Base-by-base conservation (phyloP, 768 basidiomycete species). In the Plicaturopsis crispa region DNA sequence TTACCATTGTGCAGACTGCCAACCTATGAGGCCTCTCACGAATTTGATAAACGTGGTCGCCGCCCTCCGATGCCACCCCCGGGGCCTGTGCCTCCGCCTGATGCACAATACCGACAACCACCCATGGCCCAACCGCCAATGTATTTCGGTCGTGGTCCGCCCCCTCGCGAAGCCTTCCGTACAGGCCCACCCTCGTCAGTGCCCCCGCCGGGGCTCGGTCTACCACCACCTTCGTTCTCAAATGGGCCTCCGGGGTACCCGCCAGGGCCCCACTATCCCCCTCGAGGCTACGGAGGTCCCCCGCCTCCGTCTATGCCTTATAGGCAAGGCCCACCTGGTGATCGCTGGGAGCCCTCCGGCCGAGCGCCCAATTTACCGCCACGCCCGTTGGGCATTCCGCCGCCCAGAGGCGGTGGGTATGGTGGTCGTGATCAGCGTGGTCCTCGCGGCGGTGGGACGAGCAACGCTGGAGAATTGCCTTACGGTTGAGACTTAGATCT, bases 1-100 rank as follows among this genome's bases (percentile, higher is more conserved):
- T 38, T 18, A 36, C 17, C 38, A 37, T 11, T 20, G 4, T 40
- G 1, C 41, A 88, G 85, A 33, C 65, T 87, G 19, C 84, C 84
- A 4, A 63, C 67, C 5, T 89, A 89, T 46, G 85, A 89, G 56
- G 73, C 85, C 1, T 89, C 85, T 1, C 85, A 89, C 45, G 85
- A 89, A 53, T 85, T 84, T 30, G 83, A 84, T 57, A 83, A 78
- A 50, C 78, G 81, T 20, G 78, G 77, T 3, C 77, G 81, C 16
- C 69, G 80, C 24, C 57, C 65, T 30, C 58, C 57, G 45, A 56
- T 53, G 38, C 53, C 46, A 24, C 28, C 47, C 22, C 48, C 49
- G 5, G 35, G 46, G 43, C 43, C 50, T 19, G 49, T 53, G 23
- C 58, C 51, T 23, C 40, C 44, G 19, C 22, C 17, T 31, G 52